Percentiles rank a stretch among this genome's conserved stretches.
phyloP scores from a whole-genome alignment of 2,329 filamentous ascomycete species.

The Elsinoe batatas region DNA sequence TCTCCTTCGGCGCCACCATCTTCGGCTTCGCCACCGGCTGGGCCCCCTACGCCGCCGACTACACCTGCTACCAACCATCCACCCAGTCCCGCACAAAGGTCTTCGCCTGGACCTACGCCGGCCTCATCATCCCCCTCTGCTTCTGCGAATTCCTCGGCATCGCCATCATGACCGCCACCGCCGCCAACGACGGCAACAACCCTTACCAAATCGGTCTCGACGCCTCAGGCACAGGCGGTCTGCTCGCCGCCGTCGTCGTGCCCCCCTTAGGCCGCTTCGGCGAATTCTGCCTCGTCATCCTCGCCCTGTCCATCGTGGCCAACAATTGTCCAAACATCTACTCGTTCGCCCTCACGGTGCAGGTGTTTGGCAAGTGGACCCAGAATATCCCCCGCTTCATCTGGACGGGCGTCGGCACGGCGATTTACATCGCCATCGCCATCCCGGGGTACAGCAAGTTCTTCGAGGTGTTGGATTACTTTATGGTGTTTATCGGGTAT shows the following conservation, averaged over 20 bases:
- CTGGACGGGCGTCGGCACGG: constrained; percentile 54
- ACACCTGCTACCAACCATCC: constrained; percentile 67
- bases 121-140: constrained; percentile 59
- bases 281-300: constrained; percentile 51
- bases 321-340: constrained; percentile 47
- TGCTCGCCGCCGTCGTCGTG: constrained; percentile 56
- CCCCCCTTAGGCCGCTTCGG: constrained; percentile 57
- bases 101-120: constrained; percentile 59
- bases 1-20: constrained; percentile 58
- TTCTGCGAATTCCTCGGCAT: constrained; percentile 67
- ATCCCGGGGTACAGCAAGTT: constrained; percentile 61
- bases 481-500: constrained; percentile 54
- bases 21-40: constrained; percentile 64
- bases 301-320: constrained; percentile 36
- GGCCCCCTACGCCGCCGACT: constrained; percentile 66
- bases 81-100: constrained; percentile 50
- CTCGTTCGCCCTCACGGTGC: constrained; percentile 55
- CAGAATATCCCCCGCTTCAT: constrained; percentile 56
- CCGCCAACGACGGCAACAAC: constrained; percentile 44
- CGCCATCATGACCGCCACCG: constrained; percentile 56
- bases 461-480: constrained; percentile 55
- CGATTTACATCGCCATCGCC: constrained; percentile 57
- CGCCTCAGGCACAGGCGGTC: constrained; percentile 52
- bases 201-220: constrained; percentile 47
- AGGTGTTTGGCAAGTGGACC: constrained; percentile 51